Base-by-base conservation (phyloP, 129 eudicot species). In the Ambrosia artemisiifolia region DNA sequence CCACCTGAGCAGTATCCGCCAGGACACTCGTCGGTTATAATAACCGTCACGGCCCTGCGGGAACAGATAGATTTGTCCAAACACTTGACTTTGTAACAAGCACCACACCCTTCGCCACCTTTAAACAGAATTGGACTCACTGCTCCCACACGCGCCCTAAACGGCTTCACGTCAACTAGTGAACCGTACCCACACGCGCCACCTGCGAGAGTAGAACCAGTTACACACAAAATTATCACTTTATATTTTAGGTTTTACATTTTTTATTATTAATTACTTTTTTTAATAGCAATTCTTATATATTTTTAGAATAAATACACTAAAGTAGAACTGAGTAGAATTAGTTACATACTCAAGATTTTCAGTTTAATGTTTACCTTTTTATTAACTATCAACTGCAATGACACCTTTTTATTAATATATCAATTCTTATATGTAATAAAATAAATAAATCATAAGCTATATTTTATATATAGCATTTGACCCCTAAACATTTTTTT, bases 111-210 rank as follows among this genome's bases (percentile, higher is more conserved):
- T 75, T 88, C 98, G 20, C 98, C 98, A 2, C 78, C 85, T 66
- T 87, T 94, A 71, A 94, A 94, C 65, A 94, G 72, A 38, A 90
- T 76, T 18, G 97, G 95, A 65, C 98, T 94, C 78, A 88, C 96
- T 33, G 98, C 98, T 14, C 98, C 98, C 3, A 94, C 96, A 70
- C 98, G 80, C 13, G 97, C 96, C 80, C 85, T 74, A 63, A 89
- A 79, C 38, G 98, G 98, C 85, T 84, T 90, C 86, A 94, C 98
- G 63, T 94, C 97, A 35, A 94, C 98, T 54, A 94, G 66, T 3
- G 92, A 80, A 5, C 96, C 98, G 82, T 94, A 94, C 43, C 98
- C 98, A 35, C 98, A 94, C 75, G 98, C 96, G 80, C 98, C 98
- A 50, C 98, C 96, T 90, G 32, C 53, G 71, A 47, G 65, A 78